Conservation (phyloP, 1,284 basidiomycete species). For the Trametes sp. region DNA sequence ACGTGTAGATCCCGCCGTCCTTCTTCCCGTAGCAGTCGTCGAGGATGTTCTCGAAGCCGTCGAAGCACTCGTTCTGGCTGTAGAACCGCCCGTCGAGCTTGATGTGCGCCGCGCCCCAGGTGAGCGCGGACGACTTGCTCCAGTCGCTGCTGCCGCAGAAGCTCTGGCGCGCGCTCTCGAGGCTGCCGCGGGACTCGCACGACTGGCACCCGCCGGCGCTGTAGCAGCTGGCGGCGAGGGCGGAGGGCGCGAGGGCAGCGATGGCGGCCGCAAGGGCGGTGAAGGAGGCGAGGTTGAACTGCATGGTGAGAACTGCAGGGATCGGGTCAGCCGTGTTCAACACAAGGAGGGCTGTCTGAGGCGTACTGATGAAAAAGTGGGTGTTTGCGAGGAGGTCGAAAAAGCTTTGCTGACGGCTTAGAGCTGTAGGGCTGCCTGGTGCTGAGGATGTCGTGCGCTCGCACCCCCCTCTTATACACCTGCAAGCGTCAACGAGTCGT, state of each 20-base stretch:
- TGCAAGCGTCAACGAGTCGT: too few species aligned
- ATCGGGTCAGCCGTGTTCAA: too few species aligned
- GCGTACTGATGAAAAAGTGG: too few species aligned
- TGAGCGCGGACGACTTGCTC: background rate
- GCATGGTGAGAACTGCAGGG: constrained; percentile 2
- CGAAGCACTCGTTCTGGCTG: constrained; percentile 9
- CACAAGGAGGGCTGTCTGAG: too few species aligned
- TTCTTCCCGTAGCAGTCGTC: constrained; percentile 8
- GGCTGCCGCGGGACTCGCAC: background rate
- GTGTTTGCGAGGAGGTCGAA: too few species aligned
- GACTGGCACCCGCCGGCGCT: background rate
- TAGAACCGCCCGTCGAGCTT: constrained; percentile 2
- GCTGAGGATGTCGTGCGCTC: too few species aligned
- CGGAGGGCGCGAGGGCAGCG: too few species aligned
- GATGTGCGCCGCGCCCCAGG: constrained; percentile 4
- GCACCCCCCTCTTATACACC: too few species aligned
- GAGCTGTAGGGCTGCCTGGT: too few species aligned
- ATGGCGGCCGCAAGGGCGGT: constrained; percentile 4
- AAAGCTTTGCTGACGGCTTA: too few species aligned
- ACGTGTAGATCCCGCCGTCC: constrained; percentile 8
- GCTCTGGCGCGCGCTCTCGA: background rate
- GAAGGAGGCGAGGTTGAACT: constrained; percentile 2
- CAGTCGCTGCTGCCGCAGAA: constrained; percentile 7
- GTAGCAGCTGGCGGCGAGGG: constrained; percentile 10
- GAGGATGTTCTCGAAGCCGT: constrained; percentile 17